Percentiles rank a stretch among this genome's conserved stretches.
These are phyloP conservation scores for Colletotrichum sp. DNA, from an alignment of 2,329 filamentous ascomycete genomes.

Conservation along the genomic window DNA sequence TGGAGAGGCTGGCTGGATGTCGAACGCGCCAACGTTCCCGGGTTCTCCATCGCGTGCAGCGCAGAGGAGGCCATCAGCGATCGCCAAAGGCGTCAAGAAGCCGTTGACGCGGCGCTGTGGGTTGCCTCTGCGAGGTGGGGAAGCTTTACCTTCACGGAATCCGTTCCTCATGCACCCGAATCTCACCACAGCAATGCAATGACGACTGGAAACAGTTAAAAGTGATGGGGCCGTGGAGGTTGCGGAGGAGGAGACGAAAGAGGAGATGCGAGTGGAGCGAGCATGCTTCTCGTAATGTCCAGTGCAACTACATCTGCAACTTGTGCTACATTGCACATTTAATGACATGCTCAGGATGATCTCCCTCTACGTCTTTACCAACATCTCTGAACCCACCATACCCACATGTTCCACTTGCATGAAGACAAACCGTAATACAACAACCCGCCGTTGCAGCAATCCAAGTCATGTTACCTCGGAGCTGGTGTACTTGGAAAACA, in stretches of 20 bases:
- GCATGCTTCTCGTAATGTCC: neutral
- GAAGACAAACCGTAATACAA: neutral
- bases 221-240: neutral
- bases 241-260: neutral
- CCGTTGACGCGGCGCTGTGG: constrained; percentile 51
- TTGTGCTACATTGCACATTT: neutral
- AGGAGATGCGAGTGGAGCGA: neutral
- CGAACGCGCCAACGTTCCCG: constrained; percentile 45
- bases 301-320: neutral
- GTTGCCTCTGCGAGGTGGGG: constrained; percentile 55
- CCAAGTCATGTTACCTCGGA: neutral
- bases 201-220: neutral
- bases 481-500: neutral
- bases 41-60: constrained; percentile 43
- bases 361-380: neutral
- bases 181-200: neutral
- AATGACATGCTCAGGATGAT: neutral
- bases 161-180: neutral
- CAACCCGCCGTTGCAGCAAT: neutral
- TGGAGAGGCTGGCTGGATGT: constrained; percentile 60
- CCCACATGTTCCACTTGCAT: neutral
- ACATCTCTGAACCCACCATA: neutral
- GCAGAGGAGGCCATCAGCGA: constrained; percentile 50
- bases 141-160: constrained; percentile 35
- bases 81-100: constrained; percentile 41